Base-by-base conservation (phyloP, 768 basidiomycete genomes). In the Russula griseocarnosa region DNA sequence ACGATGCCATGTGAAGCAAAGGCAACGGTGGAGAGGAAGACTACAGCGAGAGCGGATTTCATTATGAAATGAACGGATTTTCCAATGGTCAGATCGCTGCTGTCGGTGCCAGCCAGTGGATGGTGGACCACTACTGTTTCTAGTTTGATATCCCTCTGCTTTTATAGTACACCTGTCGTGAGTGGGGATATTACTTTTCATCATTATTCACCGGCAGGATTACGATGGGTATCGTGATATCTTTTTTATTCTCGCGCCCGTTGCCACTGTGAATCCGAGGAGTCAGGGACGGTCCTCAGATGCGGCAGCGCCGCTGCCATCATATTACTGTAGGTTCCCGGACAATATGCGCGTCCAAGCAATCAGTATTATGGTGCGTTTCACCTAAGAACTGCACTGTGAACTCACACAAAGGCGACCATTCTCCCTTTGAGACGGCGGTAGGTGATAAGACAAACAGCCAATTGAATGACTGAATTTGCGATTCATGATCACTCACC, bases 161-260 rank as follows among this genome's bases (percentile, higher is more conserved):
- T 63, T 28, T 28, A 28, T 63, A 63, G n/a, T 63, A 58, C 26
- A 8, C 18, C 44, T 22, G 16, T 46, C 44, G n/a, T 46, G n/a
- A 47, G 22, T 5, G 46, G 46, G 46, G n/a, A 40, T 40, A 40
- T 40, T 13, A 22, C 3, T 44, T 47, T 47, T 46, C 10, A 22
- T 46, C n/a, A 10, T n/a, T 1, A 22, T 46, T 8, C 13, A 13
- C 36, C 5, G 8, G 36, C 22, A n/a, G 10, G 46, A 22, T 47
- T 11, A 47, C n/a, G 10, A 22, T 47, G 11, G 0, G 22, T 22
- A 18, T 22, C 22, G 22, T 10, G 22, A 11, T 20, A 22, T 47
- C 22, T 5, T 44, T 8, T 22, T 24, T 10, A 1, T 24, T 47
- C n/a, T 22, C 22, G 16, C n/a, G 13, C 20, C 46, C 10, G 46